A percentile compares a stretch with the other conserved stretches of the same genome.
These are phyloP conservation scores for Penicillium sp. DNA, from an alignment of 2,329 filamentous ascomycete genomes.

Conservation along the genomic window DNA sequence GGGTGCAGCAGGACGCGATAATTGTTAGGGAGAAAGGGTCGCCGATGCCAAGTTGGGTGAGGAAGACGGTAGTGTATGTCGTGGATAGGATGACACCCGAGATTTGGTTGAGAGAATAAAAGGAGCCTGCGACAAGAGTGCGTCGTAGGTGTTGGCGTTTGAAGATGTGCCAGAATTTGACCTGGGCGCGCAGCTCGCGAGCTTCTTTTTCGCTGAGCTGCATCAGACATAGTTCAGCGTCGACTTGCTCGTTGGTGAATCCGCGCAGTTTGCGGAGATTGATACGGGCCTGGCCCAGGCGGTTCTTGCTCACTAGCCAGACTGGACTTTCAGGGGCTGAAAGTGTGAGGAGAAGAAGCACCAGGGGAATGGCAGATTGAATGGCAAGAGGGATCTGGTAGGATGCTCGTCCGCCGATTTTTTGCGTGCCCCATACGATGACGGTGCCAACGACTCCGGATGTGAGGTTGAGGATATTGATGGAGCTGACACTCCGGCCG, in stretches of 20 bases:
- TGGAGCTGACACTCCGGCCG: slow-evolving; percentile 27
- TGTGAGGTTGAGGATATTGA: slow-evolving; percentile 28
- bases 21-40: slow-evolving; percentile 33
- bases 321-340: slow-evolving; percentile 31
- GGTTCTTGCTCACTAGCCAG: slow-evolving; percentile 29
- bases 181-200: slow-evolving; percentile 18
- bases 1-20: slow-evolving; percentile 31
- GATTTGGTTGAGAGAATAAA: slow-evolving; percentile 34
- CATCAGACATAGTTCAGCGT: slow-evolving; percentile 30
- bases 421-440: slow-evolving; percentile 29
- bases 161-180: slow-evolving; percentile 35
- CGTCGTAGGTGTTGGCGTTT: slow-evolving; percentile 29
- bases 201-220: slow-evolving; percentile 23
- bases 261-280: slow-evolving; percentile 31
- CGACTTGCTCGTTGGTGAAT: slow-evolving; percentile 25
- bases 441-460: slow-evolving; percentile 30
- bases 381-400: slow-evolving; percentile 35
- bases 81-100: slow-evolving; percentile 34
- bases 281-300: slow-evolving; percentile 23
- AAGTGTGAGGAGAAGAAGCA: slow-evolving; percentile 26
- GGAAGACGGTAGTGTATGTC: slow-evolving; percentile 36
- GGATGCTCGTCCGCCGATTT: slow-evolving; percentile 19
- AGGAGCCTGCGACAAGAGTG: slow-evolving; percentile 32
- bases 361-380: slow-evolving; percentile 28
- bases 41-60: slow-evolving; percentile 29